Evolutionary conservation across 2,329 filamentous ascomycete species (phyloP), one percentile per base, ranked within the genome.

Genomic region (Chaetoscypha palmicola): DNA sequence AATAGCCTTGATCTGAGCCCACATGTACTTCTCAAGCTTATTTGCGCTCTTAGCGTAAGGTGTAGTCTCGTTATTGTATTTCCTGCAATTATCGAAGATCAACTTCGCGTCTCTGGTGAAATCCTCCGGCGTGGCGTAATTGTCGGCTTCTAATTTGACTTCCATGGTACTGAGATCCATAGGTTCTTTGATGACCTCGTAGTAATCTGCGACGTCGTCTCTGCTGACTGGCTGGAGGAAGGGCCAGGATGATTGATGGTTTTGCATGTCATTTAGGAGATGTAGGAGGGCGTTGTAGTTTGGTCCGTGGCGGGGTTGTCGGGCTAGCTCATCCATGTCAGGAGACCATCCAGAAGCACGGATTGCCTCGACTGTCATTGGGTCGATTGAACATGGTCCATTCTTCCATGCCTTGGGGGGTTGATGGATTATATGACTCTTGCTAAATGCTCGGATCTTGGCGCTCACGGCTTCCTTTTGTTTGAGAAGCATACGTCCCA

Each of bases 151-250:
- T 51, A 96, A 83, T 66, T 94, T 94, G 55, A 79, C 81, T 66
- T 97, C 92, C 91, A 98, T 97, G 16, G 90, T 96, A 37, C 79
- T 83, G 37, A 96, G 72, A 62, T 96, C 92, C 92, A 98, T 98
- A 26, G 92, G 92, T 64, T 95, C 86, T 62, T 90, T 90, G 70
- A 98, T 98, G 49, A 97, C 90, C 47, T 95, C 88, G 70, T 97
- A 97, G 68, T 98, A 98, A 64, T 98, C 92, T n/a, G 88, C 81
- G 0, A 98, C 92, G 54, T 97, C 92, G 58, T 98, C 92, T 54
- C 84, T 82, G 63, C 94, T 96, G 54, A 98, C 92, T 1, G 92
- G 91, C 20, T 88, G 79, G 23, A 92, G 76, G 71, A 98, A 98
- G 0, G 92, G 92, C 92, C 92, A 98, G 0, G 89, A 86, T 5